These are phyloP conservation scores for Ophiostoma sp. DNA, from an alignment of 2,329 filamentous ascomycete species.

Conservation along the genomic window DNA sequence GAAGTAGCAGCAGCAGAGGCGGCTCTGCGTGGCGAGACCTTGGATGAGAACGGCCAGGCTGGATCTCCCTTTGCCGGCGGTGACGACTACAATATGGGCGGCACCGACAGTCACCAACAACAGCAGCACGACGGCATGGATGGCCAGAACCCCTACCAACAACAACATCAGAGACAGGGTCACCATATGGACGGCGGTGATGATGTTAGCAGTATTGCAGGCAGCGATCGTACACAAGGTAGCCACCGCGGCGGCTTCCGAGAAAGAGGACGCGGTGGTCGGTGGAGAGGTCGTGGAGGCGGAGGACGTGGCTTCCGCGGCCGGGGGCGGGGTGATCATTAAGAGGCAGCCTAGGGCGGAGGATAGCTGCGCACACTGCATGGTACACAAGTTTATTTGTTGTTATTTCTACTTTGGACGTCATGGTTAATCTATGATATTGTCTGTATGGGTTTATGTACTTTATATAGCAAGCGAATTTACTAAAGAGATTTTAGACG, in stretches of 20 bases:
- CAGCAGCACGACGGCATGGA: conserved; percentile 1
- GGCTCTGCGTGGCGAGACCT: conserved; percentile 32
- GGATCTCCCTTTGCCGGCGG: neutral
- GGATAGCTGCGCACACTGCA: neutral
- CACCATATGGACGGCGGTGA: conserved; percentile 31
- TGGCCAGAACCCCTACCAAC: neutral
- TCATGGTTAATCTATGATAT: neutral
- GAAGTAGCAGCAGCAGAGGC: conserved; percentile 23
- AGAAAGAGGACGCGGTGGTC: conserved; percentile 39
- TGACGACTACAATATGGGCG: conserved; percentile 24
- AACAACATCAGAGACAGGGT: conserved; percentile 36
- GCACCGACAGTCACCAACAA: neutral
- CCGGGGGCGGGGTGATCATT: conserved; percentile 23
- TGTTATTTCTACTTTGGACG: neutral
- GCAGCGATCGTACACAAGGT: conserved; percentile 23
- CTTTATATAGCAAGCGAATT: conserved; percentile 12
- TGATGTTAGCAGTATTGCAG: conserved; percentile 25
- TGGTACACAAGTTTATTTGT: neutral
- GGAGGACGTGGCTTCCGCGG: conserved; percentile 35
- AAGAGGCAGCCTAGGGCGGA: neutral
- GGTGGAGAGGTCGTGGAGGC: conserved; percentile 38
- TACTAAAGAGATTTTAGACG: neutral
- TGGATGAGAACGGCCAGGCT: neutral
- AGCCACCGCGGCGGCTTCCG: conserved; percentile 26
- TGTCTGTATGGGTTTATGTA: neutral